Evolutionary conservation across 495 filamentous ascomycete genomes (phyloP).

Genomic region (Sphaerosporella brunnea): DNA sequence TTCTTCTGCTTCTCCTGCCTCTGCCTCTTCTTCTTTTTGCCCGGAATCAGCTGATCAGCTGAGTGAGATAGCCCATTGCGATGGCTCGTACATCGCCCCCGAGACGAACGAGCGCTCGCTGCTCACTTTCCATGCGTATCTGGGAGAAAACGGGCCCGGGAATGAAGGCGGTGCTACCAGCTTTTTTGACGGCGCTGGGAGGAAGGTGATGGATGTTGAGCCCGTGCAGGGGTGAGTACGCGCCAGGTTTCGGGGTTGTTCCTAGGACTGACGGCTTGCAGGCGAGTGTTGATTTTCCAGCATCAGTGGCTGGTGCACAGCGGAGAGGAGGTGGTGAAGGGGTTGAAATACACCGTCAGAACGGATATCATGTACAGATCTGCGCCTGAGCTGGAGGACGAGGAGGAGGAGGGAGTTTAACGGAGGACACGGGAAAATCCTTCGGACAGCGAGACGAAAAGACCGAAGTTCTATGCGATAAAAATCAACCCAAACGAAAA

Average conservation of each 20-base stretch:
- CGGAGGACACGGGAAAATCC: too few relatives aligned
- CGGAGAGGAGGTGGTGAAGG: conserved; percentile 54
- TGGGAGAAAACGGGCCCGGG: conserved; percentile 41
- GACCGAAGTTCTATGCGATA: too few relatives aligned
- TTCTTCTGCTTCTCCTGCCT: neutral
- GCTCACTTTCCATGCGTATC: conserved; percentile 69
- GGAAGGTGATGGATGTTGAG: conserved; percentile 41
- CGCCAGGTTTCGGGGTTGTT: too few relatives aligned
- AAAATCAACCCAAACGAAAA: too few relatives aligned
- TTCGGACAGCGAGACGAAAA: too few relatives aligned
- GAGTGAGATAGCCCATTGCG: conserved; percentile 45
- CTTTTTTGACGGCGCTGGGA: conserved; percentile 34
- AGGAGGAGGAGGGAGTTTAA: neutral
- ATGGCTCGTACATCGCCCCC: conserved; percentile 46
- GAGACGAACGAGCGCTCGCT: conserved; percentile 42
- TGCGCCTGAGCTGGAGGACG: conserved; percentile 1
- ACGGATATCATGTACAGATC: conserved; percentile 58
- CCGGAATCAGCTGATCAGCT: neutral
- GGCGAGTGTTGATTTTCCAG: conserved; percentile 69
- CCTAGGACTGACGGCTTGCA: too few relatives aligned
- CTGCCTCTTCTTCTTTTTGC: neutral
- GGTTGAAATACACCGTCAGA: conserved; percentile 59
- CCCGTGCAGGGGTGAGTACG: conserved; percentile 53
- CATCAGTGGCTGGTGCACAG: conserved; percentile 49
- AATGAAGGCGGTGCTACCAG: conserved; percentile 44